Conservation (phyloP, 208 protist species). For the Wallacemonas rigidus region DNA sequence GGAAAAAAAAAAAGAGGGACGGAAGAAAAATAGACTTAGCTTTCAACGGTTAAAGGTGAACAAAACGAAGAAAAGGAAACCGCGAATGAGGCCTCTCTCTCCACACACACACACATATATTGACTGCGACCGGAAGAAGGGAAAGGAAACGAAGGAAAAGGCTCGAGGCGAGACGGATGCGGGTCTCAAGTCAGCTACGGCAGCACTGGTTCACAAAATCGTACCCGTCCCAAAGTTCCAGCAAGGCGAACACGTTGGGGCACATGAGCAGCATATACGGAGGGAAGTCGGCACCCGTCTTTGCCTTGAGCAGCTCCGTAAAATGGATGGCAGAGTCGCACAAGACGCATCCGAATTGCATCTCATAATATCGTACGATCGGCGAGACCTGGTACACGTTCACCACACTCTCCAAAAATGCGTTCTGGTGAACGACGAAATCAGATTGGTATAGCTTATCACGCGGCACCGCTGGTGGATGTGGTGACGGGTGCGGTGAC, state of each 20-base stretch:
- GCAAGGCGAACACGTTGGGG: slow-evolving; percentile 65
- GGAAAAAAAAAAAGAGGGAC: slow-evolving; percentile 18
- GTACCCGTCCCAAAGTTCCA: slow-evolving; percentile 81
- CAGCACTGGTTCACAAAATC: slow-evolving; percentile 59
- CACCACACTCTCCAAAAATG: slow-evolving; percentile 35
- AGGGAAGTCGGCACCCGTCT: slow-evolving; percentile 65
- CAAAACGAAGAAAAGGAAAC: slow-evolving; percentile 21
- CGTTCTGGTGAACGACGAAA: slow-evolving; percentile 40
- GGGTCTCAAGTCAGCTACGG: neutral
- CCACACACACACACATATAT: slow-evolving; percentile 4
- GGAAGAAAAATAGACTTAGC: slow-evolving; percentile 2
- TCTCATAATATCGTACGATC: slow-evolving; percentile 69
- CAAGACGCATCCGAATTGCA: slow-evolving; percentile 68
- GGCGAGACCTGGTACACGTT: slow-evolving; percentile 75
- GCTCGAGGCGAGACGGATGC: neutral
- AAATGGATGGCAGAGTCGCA: slow-evolving; percentile 61
- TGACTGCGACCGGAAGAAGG: neutral
- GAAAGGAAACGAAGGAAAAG: neutral
- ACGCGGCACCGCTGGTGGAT: neutral
- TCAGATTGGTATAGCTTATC: slow-evolving; percentile 10
- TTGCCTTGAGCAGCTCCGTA: slow-evolving; percentile 33
- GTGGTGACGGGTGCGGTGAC: neutral
- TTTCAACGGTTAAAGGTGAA: neutral
- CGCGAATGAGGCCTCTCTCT: neutral
- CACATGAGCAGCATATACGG: slow-evolving; percentile 74